These are phyloP conservation scores for Erysiphe pulchra DNA, from an alignment of 2,329 filamentous ascomycete genomes.

Conservation along the genomic window DNA sequence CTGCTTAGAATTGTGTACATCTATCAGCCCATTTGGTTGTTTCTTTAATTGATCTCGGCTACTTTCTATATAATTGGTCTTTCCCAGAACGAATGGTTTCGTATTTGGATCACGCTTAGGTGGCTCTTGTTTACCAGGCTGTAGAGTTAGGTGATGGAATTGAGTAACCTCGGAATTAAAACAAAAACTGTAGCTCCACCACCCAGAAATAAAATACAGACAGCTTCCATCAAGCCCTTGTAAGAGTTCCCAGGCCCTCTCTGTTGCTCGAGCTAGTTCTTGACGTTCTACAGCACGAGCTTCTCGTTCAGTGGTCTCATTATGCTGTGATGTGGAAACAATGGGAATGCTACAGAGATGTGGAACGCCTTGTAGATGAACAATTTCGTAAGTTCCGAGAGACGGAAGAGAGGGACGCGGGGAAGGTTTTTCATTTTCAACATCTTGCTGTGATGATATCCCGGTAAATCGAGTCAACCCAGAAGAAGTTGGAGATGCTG, in stretches of 20 bases:
- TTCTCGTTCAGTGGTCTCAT: slow-evolving; percentile 22
- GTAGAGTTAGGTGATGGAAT: slow-evolving; percentile 41
- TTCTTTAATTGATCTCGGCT: slow-evolving; percentile 14
- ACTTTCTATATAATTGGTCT: slow-evolving; percentile 17
- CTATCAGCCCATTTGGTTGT: slow-evolving; percentile 4
- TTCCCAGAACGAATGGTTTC: slow-evolving; percentile 36
- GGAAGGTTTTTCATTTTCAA: slow-evolving; percentile 1
- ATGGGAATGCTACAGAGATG: slow-evolving; percentile 42
- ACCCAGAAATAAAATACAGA: slow-evolving; percentile 44
- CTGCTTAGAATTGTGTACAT: slow-evolving; percentile 7
- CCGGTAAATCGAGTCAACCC: slow-evolving; percentile 6
- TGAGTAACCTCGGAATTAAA: slow-evolving; percentile 46
- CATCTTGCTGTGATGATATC: slow-evolving; percentile 6
- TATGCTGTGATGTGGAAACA: slow-evolving; percentile 20
- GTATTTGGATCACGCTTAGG: slow-evolving; percentile 39
- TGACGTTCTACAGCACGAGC: slow-evolving; percentile 34
- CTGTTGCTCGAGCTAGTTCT: slow-evolving; percentile 39
- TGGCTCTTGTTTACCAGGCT: slow-evolving; percentile 31
- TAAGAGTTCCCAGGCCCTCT: slow-evolving; percentile 41
- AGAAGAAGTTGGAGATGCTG: slow-evolving; percentile 5
- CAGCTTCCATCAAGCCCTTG: slow-evolving; percentile 41
- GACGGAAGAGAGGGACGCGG: slow-evolving; percentile 3
- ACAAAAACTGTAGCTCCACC: slow-evolving; percentile 58
- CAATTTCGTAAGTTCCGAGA: slow-evolving; percentile 25
- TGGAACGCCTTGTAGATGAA: slow-evolving; percentile 28